Evolutionary conservation across 2,329 filamentous ascomycete genomes (phyloP), one percentile per base, ranked within the genome.

Genomic region (Aspergillus fumigatiaffinis): DNA sequence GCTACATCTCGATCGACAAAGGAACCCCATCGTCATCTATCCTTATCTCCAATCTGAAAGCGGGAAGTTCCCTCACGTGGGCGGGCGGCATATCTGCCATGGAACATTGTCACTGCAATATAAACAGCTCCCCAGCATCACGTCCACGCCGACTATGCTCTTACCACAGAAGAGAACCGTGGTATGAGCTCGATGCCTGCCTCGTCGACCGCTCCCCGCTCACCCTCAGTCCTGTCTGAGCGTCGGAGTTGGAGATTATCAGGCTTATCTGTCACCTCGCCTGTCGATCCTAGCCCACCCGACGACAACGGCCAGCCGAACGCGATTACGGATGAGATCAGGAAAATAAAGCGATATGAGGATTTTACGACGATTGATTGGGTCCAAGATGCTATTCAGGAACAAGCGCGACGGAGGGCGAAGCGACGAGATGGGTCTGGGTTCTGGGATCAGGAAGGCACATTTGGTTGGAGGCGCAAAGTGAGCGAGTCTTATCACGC

Each of bases 281-380:
- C 66, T 64, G 68, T 68, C 80, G 84, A 68, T 76, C 82, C 46
- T 87, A 86, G 60, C 79, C 88, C 62, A 53, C 67, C 71, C 79
- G 77, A 71, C 86, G 85, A 63, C 83, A 28, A 85, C 82, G 55
- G 64, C 48, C 67, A 72, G 35, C 85, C 90, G 68, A 84, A 87
- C 60, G 85, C 88, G 61, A 91, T 96, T 64, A 89, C 92, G 60
- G 92, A 97, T 71, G 94, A 99, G 78, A 96, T 99, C 71, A 92
- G 90, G 26, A 89, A 97, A 79, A 97, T 99, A 73, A 97, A 97
- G 78, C 85, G 93, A 78, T 99, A 99, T 77, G 94, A 96, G 83
- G 94, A 99, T 77, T 99, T 99, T 73, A 96, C 92, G 5, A 99
- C 94, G 0, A 78, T 81, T 85, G 94, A 99, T 76, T 99, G 94